Evolutionary conservation across 2,329 filamentous ascomycete genomes (phyloP).

Genomic region (Cyphellophora attinorum): DNA sequence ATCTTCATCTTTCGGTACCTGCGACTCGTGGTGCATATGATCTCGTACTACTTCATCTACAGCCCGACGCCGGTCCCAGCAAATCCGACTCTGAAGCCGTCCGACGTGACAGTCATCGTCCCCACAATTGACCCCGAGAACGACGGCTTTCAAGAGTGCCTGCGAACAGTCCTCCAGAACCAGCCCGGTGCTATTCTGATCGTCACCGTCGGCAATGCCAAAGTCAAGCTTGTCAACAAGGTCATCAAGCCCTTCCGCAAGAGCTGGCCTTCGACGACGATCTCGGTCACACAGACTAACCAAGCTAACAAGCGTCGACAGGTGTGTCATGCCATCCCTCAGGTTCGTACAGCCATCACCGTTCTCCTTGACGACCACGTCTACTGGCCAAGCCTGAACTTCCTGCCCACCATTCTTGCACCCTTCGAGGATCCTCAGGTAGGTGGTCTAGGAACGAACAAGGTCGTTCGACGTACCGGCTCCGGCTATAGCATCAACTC

Average conservation of each 20-base stretch:
- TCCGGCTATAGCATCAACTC: slow-evolving; percentile 10
- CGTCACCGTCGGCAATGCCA: slow-evolving; percentile 33
- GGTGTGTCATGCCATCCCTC: slow-evolving; percentile 30
- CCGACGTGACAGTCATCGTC: slow-evolving; percentile 42
- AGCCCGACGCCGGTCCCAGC: slow-evolving; percentile 21
- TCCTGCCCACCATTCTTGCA: slow-evolving; percentile 35
- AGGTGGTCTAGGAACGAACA: slow-evolving; percentile 48
- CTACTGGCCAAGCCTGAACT: slow-evolving; percentile 34
- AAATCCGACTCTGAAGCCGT: slow-evolving; percentile 23
- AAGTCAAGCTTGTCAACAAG: slow-evolving; percentile 6
- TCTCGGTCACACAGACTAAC: slow-evolving; percentile 22
- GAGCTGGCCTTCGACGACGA: slow-evolving; percentile 6
- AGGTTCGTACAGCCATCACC: slow-evolving; percentile 31
- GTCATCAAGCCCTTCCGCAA: slow-evolving; percentile 2
- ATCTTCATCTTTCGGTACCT: slow-evolving; percentile 38
- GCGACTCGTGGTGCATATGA: slow-evolving; percentile 34
- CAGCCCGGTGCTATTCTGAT: slow-evolving; percentile 31
- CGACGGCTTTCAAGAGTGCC: slow-evolving; percentile 31
- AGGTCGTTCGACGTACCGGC: slow-evolving; percentile 37
- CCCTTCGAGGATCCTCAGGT: slow-evolving; percentile 36
- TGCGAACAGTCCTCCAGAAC: slow-evolving; percentile 32
- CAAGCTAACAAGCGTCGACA: slow-evolving; percentile 42
- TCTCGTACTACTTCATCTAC: slow-evolving; percentile 32
- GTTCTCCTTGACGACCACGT: slow-evolving; percentile 46
- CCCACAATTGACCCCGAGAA: slow-evolving; percentile 40